These are phyloP conservation scores for Kwoniella shandongensis DNA, from an alignment of 768 basidiomycete genomes.

Conservation along the genomic window DNA sequence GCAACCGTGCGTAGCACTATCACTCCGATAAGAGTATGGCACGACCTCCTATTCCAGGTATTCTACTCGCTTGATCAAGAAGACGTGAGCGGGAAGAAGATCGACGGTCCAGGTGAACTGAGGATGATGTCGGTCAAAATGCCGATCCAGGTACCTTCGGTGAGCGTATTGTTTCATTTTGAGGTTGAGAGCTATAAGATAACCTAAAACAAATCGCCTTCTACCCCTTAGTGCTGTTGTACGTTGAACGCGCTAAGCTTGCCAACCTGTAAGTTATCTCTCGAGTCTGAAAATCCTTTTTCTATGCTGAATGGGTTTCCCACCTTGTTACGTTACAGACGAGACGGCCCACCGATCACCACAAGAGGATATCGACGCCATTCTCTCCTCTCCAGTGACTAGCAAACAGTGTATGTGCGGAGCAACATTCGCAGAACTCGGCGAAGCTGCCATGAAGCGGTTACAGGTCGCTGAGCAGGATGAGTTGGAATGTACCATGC, in stretches of 20 bases:
- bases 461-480: constrained; percentile 28
- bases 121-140: constrained; percentile 44
- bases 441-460: constrained; percentile 38
- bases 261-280: constrained; percentile 29
- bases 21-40: constrained; percentile 49
- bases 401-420: constrained; percentile 40
- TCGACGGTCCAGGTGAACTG: constrained; percentile 47
- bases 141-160: constrained; percentile 43
- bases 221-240: constrained; percentile 21
- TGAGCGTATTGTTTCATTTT: constrained; percentile 32
- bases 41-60: constrained; percentile 42
- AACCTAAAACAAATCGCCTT: not conserved
- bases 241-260: constrained; percentile 25
- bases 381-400: constrained; percentile 25
- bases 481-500: constrained; percentile 14
- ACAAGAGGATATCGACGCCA: constrained; percentile 26
- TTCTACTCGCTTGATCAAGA: constrained; percentile 49
- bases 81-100: constrained; percentile 23
- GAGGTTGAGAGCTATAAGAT: not conserved
- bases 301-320: not conserved
- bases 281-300: not conserved
- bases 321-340: constrained; percentile 14
- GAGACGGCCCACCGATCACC: constrained; percentile 11
- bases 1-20: constrained; percentile 46
- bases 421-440: constrained; percentile 34